Evolutionary conservation across 805 yeast species (phyloP), one percentile per base, ranked within the genome.

Genomic region (Pichia cabralensis): DNA sequence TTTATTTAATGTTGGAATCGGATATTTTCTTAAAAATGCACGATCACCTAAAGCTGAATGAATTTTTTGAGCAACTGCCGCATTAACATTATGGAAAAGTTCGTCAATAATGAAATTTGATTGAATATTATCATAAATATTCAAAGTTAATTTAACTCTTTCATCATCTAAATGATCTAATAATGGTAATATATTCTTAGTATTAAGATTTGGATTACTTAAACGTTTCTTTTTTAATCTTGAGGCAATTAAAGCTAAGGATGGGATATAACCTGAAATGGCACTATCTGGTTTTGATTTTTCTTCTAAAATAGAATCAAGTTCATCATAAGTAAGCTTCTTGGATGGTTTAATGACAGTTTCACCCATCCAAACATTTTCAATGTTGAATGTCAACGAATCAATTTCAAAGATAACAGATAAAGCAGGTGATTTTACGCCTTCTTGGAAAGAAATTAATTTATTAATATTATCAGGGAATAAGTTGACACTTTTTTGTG

Each of bases 161-260:
- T 86, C 95, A 49, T 88, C 96, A 55, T 88, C 96, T 37, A 85
- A 59, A 47, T 77, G 84, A 50, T 81, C 84, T 45, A 86, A 64
- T 30, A 88, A 60, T 1, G 88, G 73, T 43, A 85, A 62, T 22
- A 66, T 61, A 4, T 76, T 72, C 13, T 60, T 53, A 23, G 66
- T 67, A 10, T 66, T 72, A 31, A 75, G 58, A 3, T 58, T 50
- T 5, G 61, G 51, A 44, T 75, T 71, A 30, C 64, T 64, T 39
- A 79, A 60, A 49, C 94, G 64, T 49, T 76, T 80, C 41, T 80
- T 73, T 41, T 78, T 74, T 56, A 82, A 74, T 41, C 80, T 81
- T 45, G 71, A 66, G 0, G 88, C 74, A 35, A 81, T 72, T 42
- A 77, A 60, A 3, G 76, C 64, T 36, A 80, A 62, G 0, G 86